Conservation (phyloP, 805 yeast species). For the Citeromyces matritensis region DNA sequence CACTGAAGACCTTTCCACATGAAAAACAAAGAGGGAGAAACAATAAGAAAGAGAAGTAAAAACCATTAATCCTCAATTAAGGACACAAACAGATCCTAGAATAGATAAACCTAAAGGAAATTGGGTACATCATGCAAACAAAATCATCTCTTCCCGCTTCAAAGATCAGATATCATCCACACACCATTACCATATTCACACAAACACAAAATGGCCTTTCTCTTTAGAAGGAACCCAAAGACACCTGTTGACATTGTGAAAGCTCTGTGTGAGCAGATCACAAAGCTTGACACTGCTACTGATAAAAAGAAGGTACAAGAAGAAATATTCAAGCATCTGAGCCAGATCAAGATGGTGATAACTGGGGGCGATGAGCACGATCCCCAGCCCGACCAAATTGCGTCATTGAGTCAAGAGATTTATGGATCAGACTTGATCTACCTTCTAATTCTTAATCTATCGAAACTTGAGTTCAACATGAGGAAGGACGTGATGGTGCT, state of each 20-base stretch:
- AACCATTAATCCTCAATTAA: too few species aligned
- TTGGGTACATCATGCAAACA: too few species aligned
- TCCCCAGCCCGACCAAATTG: constrained; percentile 55
- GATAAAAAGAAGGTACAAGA: constrained; percentile 43
- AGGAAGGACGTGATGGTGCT: constrained; percentile 68
- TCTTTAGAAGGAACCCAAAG: constrained; percentile 83
- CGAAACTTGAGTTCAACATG: constrained; percentile 75
- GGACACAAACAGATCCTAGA: too few species aligned
- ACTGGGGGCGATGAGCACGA: constrained; percentile 3
- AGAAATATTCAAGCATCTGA: constrained; percentile 51
- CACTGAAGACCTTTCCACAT: too few species aligned
- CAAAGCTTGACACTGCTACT: constrained; percentile 33
- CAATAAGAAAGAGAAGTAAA: too few species aligned
- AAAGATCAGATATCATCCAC: too few species aligned
- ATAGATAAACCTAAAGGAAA: too few species aligned
- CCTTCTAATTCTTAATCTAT: constrained; percentile 40
- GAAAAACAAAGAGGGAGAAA: too few species aligned
- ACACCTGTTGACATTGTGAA: constrained; percentile 77
- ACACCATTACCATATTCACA: too few species aligned
- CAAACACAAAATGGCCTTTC: constrained; percentile 53
- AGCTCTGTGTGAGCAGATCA: constrained; percentile 57
- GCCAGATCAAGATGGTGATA: constrained; percentile 49
- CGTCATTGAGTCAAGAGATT: constrained; percentile 67
- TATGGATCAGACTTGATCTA: constrained; percentile 57
- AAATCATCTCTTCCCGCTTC: too few species aligned